phyloP scores from a whole-genome alignment of 345 rosid species.

The Sonneratia caseolaris region DNA sequence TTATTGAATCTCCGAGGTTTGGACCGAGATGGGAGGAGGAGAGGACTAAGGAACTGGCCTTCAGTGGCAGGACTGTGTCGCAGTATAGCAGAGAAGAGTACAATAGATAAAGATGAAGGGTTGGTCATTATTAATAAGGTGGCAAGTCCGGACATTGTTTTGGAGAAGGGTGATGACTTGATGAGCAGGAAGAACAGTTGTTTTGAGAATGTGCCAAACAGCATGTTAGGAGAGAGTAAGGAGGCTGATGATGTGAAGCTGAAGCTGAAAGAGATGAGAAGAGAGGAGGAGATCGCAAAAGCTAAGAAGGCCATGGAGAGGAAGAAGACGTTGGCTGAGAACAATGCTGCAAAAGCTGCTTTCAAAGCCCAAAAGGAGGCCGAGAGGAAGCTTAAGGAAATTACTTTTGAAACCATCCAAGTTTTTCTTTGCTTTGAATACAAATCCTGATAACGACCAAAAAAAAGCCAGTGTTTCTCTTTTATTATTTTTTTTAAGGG shows the following conservation, averaged over 20 bases:
- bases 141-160: not conserved
- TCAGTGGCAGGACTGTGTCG: constrained; percentile 22
- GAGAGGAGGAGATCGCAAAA: constrained; percentile 84
- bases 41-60: constrained; percentile 52
- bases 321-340: constrained; percentile 90
- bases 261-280: constrained; percentile 72
- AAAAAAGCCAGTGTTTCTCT: too few species aligned
- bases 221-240: not conserved
- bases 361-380: constrained; percentile 87
- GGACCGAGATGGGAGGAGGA: constrained; percentile 68
- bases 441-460: not conserved
- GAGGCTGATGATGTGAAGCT: constrained; percentile 37
- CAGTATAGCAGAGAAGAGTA: constrained; percentile 18
- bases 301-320: constrained; percentile 86
- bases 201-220: not conserved
- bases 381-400: constrained; percentile 87
- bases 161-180: not conserved
- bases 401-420: constrained; percentile 6
- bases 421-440: not conserved
- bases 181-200: not conserved
- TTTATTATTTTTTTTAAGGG: too few species aligned
- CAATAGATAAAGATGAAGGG: constrained; percentile 27
- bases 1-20: constrained; percentile 50
- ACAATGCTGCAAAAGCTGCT: constrained; percentile 85
- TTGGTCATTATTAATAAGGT: constrained; percentile 26